These are phyloP conservation scores for Trichoderma gracile DNA, from an alignment of 2,329 filamentous ascomycete species.

Conservation along the genomic window DNA sequence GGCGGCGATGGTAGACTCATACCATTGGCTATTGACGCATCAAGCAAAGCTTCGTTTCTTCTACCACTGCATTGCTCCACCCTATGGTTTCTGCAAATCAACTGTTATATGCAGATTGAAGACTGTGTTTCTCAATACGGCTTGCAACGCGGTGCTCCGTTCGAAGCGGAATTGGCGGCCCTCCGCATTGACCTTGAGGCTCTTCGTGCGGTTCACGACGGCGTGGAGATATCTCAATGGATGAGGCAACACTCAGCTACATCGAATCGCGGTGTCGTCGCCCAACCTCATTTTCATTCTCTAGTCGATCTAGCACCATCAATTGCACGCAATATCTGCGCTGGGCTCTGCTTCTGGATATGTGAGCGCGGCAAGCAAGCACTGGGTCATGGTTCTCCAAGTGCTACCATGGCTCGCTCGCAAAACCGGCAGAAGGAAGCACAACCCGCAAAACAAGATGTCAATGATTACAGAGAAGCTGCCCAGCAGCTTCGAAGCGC, in stretches of 20 bases:
- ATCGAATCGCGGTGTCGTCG: not conserved
- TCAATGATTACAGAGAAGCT: not conserved
- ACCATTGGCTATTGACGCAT: not conserved
- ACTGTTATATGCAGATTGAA: conserved; percentile 17
- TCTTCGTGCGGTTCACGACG: not conserved
- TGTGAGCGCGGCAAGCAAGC: not conserved
- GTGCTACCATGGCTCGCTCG: not conserved
- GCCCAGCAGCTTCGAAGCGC: conserved; percentile 1
- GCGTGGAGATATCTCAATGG: conserved; percentile 10
- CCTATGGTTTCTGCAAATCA: conserved; percentile 16
- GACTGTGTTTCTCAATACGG: conserved; percentile 12
- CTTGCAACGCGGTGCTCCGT: not conserved
- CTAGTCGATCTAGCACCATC: conserved; percentile 11
- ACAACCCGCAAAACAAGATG: not conserved
- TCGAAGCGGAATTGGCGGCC: conserved; percentile 5
- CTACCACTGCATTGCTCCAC: not conserved
- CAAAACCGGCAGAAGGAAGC: not conserved
- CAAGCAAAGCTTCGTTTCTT: not conserved
- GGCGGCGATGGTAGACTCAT: not conserved
- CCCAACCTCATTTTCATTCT: not conserved
- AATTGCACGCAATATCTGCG: conserved; percentile 8
- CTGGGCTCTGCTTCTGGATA: conserved; percentile 8
- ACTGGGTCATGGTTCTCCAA: not conserved
- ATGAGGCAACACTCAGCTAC: conserved; percentile 2
- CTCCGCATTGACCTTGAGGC: conserved; percentile 8